These are phyloP conservation scores for Dentipellis sp. DNA, from an alignment of 768 basidiomycete genomes.

Conservation along the genomic window DNA sequence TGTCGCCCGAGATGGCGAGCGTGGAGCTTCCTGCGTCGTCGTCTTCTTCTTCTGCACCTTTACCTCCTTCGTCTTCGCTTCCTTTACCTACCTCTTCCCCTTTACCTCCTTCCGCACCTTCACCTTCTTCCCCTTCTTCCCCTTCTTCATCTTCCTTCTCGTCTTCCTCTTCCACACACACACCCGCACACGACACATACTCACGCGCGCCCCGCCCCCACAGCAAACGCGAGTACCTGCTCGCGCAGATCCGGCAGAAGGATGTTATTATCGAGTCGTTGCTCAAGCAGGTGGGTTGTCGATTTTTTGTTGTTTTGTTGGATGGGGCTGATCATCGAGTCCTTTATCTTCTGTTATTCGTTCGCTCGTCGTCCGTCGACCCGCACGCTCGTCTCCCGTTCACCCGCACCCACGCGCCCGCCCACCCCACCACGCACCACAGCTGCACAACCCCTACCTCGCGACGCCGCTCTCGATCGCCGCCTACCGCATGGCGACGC, in stretches of 20 bases:
- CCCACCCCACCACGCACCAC: conserved; percentile 5
- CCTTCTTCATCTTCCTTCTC: conserved; percentile 18
- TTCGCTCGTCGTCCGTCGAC: not conserved
- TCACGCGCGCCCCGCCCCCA: too few relatives aligned
- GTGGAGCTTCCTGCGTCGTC: too few relatives aligned
- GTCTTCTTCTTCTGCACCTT: too few relatives aligned
- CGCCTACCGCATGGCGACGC: conserved; percentile 70
- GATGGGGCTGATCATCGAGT: too few relatives aligned
- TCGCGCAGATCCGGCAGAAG: conserved; percentile 82
- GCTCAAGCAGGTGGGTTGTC: conserved; percentile 58
- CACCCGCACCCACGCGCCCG: not conserved
- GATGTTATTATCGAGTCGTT: conserved; percentile 80
- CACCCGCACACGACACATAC: too few relatives aligned
- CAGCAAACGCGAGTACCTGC: conserved; percentile 80
- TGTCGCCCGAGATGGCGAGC: too few relatives aligned
- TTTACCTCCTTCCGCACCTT: conserved; percentile 24
- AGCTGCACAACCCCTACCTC: conserved; percentile 75
- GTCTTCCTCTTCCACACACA: conserved; percentile 16
- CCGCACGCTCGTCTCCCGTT: not conserved
- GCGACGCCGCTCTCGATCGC: conserved; percentile 75
- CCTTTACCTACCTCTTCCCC: conserved; percentile 10
- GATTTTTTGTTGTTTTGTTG: not conserved
- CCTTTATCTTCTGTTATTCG: too few relatives aligned
- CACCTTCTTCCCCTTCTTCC: conserved; percentile 12
- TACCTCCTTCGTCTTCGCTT: not conserved